These are phyloP conservation scores for Plasmodium gonderi DNA, from an alignment of 169 alveolate species.

Conservation along the genomic window DNA sequence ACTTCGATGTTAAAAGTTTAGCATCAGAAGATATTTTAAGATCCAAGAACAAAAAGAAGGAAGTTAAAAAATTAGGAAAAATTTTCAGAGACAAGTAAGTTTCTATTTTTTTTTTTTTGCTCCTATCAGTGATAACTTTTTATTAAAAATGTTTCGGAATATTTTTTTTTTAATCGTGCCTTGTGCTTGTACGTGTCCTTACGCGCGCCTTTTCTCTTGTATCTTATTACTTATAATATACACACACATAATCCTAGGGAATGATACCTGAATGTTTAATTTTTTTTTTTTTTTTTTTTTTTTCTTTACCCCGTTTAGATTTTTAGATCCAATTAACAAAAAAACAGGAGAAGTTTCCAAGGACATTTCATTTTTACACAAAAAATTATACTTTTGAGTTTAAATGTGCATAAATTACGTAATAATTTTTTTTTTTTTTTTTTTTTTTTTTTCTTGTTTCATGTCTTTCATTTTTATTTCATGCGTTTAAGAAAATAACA, in stretches of 20 bases:
- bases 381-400: constrained; percentile 60
- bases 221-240: not conserved
- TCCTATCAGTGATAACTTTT: not conserved
- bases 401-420: not conserved
- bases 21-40: constrained; percentile 38
- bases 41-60: constrained; percentile 67
- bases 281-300: not conserved
- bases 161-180: not conserved
- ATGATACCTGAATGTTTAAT: not conserved
- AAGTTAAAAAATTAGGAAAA: constrained; percentile 67
- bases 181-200: not conserved
- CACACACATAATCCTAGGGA: not conserved
- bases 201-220: not conserved
- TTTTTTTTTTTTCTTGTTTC: not conserved
- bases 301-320: constrained; percentile 11
- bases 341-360: constrained; percentile 75
- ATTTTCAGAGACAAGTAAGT: constrained; percentile 72
- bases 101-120: not conserved
- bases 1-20: constrained; percentile 56
- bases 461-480: not conserved
- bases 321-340: constrained; percentile 66
- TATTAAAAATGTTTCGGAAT: not conserved
- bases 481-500: not conserved
- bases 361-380: constrained; percentile 74
- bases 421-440: constrained; percentile 21